Conservation (phyloP, 768 basidiomycete genomes). For the Tricholoma saponaceum region DNA sequence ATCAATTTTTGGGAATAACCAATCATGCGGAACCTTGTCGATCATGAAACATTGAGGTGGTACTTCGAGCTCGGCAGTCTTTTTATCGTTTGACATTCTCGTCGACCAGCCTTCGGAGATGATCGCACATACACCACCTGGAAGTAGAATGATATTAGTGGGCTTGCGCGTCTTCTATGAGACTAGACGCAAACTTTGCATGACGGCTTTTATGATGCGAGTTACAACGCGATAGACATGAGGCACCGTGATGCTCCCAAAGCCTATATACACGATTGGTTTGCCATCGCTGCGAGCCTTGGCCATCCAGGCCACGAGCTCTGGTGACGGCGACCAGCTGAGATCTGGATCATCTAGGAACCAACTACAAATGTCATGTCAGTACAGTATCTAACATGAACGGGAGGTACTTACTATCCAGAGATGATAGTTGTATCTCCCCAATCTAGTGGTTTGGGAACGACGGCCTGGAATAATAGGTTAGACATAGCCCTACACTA, state of each 20-base stretch:
- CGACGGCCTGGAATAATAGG: constrained; percentile 37
- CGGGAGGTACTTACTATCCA: constrained; percentile 43
- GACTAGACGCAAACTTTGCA: constrained; percentile 42
- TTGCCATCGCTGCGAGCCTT: constrained; percentile 52
- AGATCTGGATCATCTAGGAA: constrained; percentile 60
- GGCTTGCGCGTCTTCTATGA: neutral
- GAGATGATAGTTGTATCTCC: constrained; percentile 52
- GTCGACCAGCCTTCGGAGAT: constrained; percentile 67
- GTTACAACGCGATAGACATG: constrained; percentile 49
- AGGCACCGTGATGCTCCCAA: constrained; percentile 67
- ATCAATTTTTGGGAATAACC: constrained; percentile 57
- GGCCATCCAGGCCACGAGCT: constrained; percentile 49
- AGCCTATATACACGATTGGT: constrained; percentile 68
- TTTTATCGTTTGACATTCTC: constrained; percentile 41
- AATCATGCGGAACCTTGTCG: constrained; percentile 68
- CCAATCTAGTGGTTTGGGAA: constrained; percentile 71
- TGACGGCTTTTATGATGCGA: constrained; percentile 55
- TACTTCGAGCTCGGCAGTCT: constrained; percentile 38
- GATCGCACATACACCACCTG: constrained; percentile 62
- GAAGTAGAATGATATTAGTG: neutral
- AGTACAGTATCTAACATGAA: neutral
- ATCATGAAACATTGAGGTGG: constrained; percentile 52
- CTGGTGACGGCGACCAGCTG: constrained; percentile 49
- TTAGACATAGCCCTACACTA: neutral
- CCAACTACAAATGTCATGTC: constrained; percentile 40